Percentiles rank a stretch among this genome's conserved stretches.
Evolutionary conservation across 345 rosid species (phyloP).

Genomic region (Moricandia arvensis): DNA sequence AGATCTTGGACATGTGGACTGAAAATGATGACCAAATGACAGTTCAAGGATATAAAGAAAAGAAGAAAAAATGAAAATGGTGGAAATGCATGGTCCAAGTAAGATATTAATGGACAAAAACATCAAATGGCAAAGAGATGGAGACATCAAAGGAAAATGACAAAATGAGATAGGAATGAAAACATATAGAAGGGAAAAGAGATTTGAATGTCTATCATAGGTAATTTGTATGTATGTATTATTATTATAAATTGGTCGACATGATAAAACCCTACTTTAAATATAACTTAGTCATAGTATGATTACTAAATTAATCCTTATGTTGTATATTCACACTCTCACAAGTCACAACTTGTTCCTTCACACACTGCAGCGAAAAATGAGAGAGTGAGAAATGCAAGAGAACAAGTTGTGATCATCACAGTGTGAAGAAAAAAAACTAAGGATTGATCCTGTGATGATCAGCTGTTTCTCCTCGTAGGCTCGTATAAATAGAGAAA

Average conservation of each 20-base stretch:
- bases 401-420: conserved; percentile 3
- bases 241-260: neutral
- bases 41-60: neutral
- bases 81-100: conserved; percentile 12
- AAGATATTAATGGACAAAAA: neutral
- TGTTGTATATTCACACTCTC: neutral
- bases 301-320: neutral
- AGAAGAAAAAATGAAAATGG: neutral
- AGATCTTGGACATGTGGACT: conserved; percentile 15
- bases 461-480: neutral
- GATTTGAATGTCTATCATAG: neutral
- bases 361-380: neutral
- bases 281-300: neutral
- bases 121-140: conserved; percentile 22
- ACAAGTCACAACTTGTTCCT: neutral
- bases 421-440: neutral
- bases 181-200: conserved; percentile 1
- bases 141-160: conserved; percentile 12
- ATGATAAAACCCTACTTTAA: neutral
- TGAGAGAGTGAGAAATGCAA: neutral
- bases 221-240: neutral
- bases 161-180: conserved; percentile 1
- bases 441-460: neutral
- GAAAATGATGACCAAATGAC: conserved; percentile 17
- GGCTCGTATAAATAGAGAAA: too few relatives aligned